These are phyloP conservation scores for Physcomitrium patens DNA, from an alignment of 225 moss, liverwort and hornwort genomes.

Conservation along the genomic window DNA sequence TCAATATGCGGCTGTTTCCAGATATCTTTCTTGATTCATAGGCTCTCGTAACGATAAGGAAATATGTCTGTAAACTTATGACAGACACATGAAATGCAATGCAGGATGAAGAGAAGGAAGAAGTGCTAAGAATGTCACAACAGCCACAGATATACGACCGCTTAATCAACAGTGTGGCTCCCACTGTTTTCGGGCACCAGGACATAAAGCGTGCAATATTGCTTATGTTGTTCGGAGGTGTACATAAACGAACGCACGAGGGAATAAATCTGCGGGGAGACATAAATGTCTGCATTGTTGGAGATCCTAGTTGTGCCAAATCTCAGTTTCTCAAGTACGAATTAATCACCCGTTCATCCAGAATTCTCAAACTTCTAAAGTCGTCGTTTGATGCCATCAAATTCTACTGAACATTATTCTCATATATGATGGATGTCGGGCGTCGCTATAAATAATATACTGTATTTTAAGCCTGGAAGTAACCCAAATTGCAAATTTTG, in stretches of 20 bases:
- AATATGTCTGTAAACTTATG: slow-evolving; percentile 15
- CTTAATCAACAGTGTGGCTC: slow-evolving; percentile 84
- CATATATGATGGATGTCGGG: neutral
- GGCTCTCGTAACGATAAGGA: neutral
- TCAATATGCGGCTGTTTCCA: slow-evolving; percentile 14
- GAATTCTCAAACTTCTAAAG: neutral
- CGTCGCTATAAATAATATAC: too few species aligned
- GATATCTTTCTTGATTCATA: slow-evolving; percentile 1
- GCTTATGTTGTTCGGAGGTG: slow-evolving; percentile 97
- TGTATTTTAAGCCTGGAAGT: too few species aligned
- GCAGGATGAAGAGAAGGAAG: slow-evolving; percentile 89
- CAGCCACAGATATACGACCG: slow-evolving; percentile 88
- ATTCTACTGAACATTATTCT: slow-evolving; percentile 12
- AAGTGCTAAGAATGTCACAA: slow-evolving; percentile 79
- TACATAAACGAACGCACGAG: slow-evolving; percentile 94
- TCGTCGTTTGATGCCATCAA: slow-evolving; percentile 16
- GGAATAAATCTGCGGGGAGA: slow-evolving; percentile 97
- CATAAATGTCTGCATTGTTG: slow-evolving; percentile 98
- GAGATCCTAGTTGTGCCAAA: slow-evolving; percentile 99
- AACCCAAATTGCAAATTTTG: too few species aligned
- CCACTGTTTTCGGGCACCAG: slow-evolving; percentile 93
- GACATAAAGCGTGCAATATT: slow-evolving; percentile 98
- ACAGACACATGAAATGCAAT: slow-evolving; percentile 28
- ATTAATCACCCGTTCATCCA: slow-evolving; percentile 13
- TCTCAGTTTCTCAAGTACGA: slow-evolving; percentile 97